Conservation (phyloP, 352 stramenopile species). For the Phytophthora quininea region DNA sequence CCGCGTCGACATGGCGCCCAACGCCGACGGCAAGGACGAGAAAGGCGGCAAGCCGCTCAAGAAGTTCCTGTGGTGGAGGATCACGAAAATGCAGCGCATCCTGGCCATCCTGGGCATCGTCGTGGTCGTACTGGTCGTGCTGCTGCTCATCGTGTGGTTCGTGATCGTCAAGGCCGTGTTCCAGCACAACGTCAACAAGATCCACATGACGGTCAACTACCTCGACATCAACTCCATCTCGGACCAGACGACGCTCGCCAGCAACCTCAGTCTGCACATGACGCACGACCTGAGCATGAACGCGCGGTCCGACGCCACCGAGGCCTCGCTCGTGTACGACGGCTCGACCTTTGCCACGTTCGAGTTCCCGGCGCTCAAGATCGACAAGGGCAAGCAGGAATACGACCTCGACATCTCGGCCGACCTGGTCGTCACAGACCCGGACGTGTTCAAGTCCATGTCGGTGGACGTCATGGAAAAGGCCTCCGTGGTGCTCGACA, state of each 20-base stretch:
- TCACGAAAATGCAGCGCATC: slow-evolving; percentile 65
- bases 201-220: slow-evolving; percentile 67
- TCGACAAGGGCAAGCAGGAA: slow-evolving; percentile 39
- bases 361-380: slow-evolving; percentile 55
- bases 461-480: slow-evolving; percentile 46
- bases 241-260: slow-evolving; percentile 44
- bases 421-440: slow-evolving; percentile 46
- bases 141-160: slow-evolving; percentile 62
- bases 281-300: slow-evolving; percentile 51
- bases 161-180: slow-evolving; percentile 63
- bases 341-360: slow-evolving; percentile 52
- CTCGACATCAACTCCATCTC: slow-evolving; percentile 65
- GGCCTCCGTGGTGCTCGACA: slow-evolving; percentile 47
- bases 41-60: slow-evolving; percentile 34
- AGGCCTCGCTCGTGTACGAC: slow-evolving; percentile 47
- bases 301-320: slow-evolving; percentile 51
- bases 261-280: slow-evolving; percentile 59
- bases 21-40: slow-evolving; percentile 36
- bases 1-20: slow-evolving; percentile 30
- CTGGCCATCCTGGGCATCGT: slow-evolving; percentile 49
- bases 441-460: slow-evolving; percentile 51
- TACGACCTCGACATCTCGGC: slow-evolving; percentile 44
- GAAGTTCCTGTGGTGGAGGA: slow-evolving; percentile 59
- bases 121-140: slow-evolving; percentile 41
- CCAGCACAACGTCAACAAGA: slow-evolving; percentile 65